Evolutionary conservation across 495 filamentous ascomycete genomes (phyloP), one percentile per base, ranked within the genome.

Genomic region (Neurospora sp.): DNA sequence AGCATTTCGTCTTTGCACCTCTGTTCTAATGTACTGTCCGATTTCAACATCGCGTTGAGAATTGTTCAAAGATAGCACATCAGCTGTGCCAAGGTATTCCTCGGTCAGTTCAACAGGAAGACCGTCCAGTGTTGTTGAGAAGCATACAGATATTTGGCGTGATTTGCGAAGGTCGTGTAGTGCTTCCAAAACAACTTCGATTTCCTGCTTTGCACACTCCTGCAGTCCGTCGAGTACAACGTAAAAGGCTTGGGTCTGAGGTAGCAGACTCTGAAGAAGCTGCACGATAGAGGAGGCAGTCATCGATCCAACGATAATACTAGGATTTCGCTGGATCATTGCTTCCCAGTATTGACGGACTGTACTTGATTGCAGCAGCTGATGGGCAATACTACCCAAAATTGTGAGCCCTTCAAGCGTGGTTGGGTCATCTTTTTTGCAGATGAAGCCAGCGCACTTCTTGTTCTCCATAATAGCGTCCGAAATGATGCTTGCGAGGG

Each of bases 381-480:
- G 73, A 39, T 27, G 14, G 9, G 69, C 44, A 16, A 74, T 66
- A 14, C 73, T 74, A 0, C 73, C 73, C 20, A 72, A 14, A 4
- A 74, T 74, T 0, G 18, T 62, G 1, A 7, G 9, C 2, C 70
- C 23, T 16, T 31, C 44, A 0, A 62, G 46, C 31, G 46, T 72
- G 18, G 5, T 12, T 12, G 41, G 39, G 4, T 74, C 73, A 35
- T 74, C 73, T 0, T 1, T n/a, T 44, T 71, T 73, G 37, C 72
- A 73, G 37, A 73, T 71, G n/a, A 73, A 73, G 1, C 41, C 23
- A 3, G 69, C 69, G 35, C 11, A 44, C 1, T 23, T 20, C 3
- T 9, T 38, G 8, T 39, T 39, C 11, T 11, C 35, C 14, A 59
- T n/a, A 1, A 8, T 0, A 18, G 27, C 4, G 9, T 74, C 73